phyloP scores from a whole-genome alignment of 1,284 basidiomycete species.

The Meripilus lineatus region DNA sequence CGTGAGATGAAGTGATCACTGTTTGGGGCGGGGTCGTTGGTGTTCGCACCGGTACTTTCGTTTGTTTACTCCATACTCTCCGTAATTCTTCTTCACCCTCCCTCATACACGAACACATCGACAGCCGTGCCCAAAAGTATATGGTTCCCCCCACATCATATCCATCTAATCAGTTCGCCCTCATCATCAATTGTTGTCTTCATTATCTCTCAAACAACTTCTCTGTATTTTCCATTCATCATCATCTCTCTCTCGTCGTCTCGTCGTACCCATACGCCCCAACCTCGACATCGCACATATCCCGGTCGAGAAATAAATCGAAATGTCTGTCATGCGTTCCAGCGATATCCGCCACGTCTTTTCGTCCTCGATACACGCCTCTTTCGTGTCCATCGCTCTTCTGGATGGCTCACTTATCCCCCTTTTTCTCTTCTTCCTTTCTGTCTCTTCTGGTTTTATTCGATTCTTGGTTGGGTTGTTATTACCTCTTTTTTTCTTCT shows the following conservation, averaged over 20 bases:
- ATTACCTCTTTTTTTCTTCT: too few relatives aligned
- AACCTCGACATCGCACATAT: neutral
- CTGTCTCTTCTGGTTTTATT: too few relatives aligned
- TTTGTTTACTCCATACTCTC: neutral
- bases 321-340: neutral
- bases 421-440: neutral
- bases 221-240: too few relatives aligned
- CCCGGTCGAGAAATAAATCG: neutral
- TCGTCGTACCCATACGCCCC: neutral
- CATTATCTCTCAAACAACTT: too few relatives aligned
- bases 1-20: too few relatives aligned
- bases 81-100: neutral
- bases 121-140: conserved; percentile 2
- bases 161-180: neutral
- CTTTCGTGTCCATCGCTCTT: neutral
- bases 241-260: neutral
- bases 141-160: neutral
- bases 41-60: neutral
- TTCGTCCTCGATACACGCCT: neutral
- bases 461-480: too few relatives aligned
- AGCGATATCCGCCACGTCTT: too few relatives aligned
- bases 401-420: neutral
- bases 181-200: too few relatives aligned
- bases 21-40: neutral
- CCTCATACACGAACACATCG: neutral